Evolutionary conservation across 2,329 filamentous ascomycete genomes (phyloP), one percentile per base, ranked within the genome.

Genomic region (Cercospora janseana): DNA sequence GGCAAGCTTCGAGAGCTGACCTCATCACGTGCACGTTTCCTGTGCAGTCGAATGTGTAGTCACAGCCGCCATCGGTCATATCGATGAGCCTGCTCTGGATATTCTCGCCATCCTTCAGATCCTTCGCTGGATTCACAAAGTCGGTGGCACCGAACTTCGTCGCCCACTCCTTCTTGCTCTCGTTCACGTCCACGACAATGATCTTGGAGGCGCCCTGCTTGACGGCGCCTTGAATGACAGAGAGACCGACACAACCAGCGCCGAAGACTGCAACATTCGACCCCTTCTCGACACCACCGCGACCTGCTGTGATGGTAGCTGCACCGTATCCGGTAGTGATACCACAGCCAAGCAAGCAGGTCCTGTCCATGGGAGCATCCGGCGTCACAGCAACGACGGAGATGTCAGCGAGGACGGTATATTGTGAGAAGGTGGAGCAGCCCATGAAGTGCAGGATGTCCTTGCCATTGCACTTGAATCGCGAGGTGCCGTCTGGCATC

Each of bases 11-110:
- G 54, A 98, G 83, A 31, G 93, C 93, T 46, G 88, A 87, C 57
- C 93, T 82, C 93, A 95, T 98, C 49, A 98, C 93, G 62, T 84
- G 82, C 46, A 97, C 91, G 67, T 97, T 97, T 53, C 93, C 93
- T 5, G 93, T 98, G 80, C 93, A 97, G 77, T 98, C 93, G 69
- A 98, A 98, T 42, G 93, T 98, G 78, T 96, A 97, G 77, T 98
- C 93, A 70, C 90, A 95, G 44, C 93, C 93, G 60, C 93, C 93
- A 66, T 97, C 93, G 1, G 93, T 98, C 86, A 97, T 90, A 74
- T 97, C 92, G 61, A 97, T 83, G 58, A 98, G 80, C 76, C 92
- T 86, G 67, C 95, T 89, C 65, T 94, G 88, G 62, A 97, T 87
- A 53, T 81, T 88, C 79, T 92, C 86, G 57, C 79, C 80, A 41